Percentiles rank a stretch among this genome's conserved stretches.
These are phyloP conservation scores for Quercus engelmannii DNA, from an alignment of 306 rosid species.

Conservation along the genomic window DNA sequence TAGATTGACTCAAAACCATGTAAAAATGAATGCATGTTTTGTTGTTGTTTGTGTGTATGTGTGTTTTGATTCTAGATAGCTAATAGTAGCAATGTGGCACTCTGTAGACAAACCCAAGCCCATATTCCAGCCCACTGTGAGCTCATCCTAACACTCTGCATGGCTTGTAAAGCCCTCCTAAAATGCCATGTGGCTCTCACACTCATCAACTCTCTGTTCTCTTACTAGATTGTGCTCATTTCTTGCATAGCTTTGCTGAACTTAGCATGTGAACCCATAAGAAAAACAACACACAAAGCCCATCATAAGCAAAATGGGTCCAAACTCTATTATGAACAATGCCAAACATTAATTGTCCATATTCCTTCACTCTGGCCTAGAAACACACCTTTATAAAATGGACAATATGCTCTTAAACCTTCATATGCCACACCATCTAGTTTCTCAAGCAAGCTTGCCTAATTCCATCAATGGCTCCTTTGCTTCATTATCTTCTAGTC, in stretches of 20 bases:
- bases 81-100: too few relatives aligned
- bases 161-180: constrained; percentile 5
- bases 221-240: constrained; percentile 3
- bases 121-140: too few relatives aligned
- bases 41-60: too few relatives aligned
- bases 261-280: not conserved
- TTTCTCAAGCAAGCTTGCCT: not conserved
- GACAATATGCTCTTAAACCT: not conserved
- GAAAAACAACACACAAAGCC: not conserved
- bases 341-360: constrained; percentile 7
- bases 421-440: not conserved
- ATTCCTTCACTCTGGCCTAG: not conserved
- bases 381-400: not conserved
- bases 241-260: not conserved
- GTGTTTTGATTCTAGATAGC: too few relatives aligned
- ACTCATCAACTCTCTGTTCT: constrained; percentile 17
- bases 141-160: not conserved
- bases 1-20: too few relatives aligned
- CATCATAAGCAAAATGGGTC: not conserved
- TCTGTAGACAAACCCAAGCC: too few relatives aligned
- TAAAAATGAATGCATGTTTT: too few relatives aligned
- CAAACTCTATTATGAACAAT: not conserved
- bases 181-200: constrained; percentile 25
- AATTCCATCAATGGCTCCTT: constrained; percentile 13
- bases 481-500: constrained; percentile 1